Conservation (phyloP, 371 early-diverging fungal species). For the Entomophthora muscae region DNA sequence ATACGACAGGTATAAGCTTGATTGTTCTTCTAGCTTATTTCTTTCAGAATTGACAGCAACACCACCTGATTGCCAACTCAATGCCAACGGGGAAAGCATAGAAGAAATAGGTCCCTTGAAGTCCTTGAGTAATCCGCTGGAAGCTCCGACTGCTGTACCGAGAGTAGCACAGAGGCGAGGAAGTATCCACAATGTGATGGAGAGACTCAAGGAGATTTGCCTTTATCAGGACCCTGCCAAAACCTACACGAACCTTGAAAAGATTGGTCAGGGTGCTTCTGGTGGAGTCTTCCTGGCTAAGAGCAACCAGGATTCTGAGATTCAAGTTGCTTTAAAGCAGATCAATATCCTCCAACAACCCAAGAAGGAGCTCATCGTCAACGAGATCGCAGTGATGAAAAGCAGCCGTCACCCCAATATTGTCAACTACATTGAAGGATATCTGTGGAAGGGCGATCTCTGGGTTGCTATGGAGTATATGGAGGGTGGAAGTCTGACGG, state of each 20-base stretch:
- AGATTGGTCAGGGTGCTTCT: conserved; percentile 51
- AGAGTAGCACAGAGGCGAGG: background rate
- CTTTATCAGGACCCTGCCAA: conserved; percentile 58
- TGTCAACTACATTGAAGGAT: conserved; percentile 48
- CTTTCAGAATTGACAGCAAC: background rate
- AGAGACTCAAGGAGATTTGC: conserved; percentile 51
- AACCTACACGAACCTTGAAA: conserved; percentile 30
- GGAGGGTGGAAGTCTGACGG: conserved; percentile 52
- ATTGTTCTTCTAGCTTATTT: background rate
- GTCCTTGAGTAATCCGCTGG: background rate
- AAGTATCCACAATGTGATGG: conserved; percentile 48
- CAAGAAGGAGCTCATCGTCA: conserved; percentile 76
- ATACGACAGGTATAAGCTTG: background rate
- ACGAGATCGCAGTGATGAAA: conserved; percentile 54
- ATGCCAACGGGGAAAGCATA: background rate
- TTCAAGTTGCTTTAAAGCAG: conserved; percentile 68
- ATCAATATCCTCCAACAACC: conserved; percentile 77
- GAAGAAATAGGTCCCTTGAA: background rate
- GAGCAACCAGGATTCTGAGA: conserved; percentile 32
- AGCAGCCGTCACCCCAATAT: conserved; percentile 46
- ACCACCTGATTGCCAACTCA: background rate
- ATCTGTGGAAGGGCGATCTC: conserved; percentile 33
- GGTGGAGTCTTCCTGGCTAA: conserved; percentile 49
- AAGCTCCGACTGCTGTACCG: background rate
- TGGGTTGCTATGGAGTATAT: conserved; percentile 64